Evolutionary conservation across 495 filamentous ascomycete species (phyloP).

Genomic region (Lophiostoma macrostomum): DNA sequence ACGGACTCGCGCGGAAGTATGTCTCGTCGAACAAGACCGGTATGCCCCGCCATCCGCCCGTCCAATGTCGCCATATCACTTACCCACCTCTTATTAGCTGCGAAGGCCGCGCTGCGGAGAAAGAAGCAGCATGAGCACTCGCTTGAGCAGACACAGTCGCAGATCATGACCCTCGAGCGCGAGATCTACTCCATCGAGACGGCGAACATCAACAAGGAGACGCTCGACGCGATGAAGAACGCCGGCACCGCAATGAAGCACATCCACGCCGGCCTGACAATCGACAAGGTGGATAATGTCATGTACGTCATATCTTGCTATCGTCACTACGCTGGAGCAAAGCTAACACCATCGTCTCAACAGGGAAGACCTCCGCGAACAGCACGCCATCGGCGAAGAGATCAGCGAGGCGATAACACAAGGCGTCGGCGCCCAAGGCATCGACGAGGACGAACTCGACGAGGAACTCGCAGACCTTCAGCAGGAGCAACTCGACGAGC

Average conservation of each 20-base stretch:
- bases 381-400: conserved; percentile 88
- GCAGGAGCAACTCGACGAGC: conserved; percentile 77
- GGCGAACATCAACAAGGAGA: conserved; percentile 98
- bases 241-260: conserved; percentile 83
- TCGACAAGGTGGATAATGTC: conserved; percentile 89
- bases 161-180: conserved; percentile 88
- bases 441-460: conserved; percentile 85
- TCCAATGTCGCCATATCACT: not conserved
- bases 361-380: conserved; percentile 91
- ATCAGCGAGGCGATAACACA: conserved; percentile 80
- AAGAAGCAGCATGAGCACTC: conserved; percentile 93
- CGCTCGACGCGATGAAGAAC: conserved; percentile 87
- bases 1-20: conserved; percentile 84
- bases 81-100: conserved; percentile 54
- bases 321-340: too few species aligned
- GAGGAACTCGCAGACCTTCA: conserved; percentile 79
- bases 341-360: conserved; percentile 5
- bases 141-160: conserved; percentile 81
- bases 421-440: conserved; percentile 62
- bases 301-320: conserved; percentile 70
- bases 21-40: conserved; percentile 86
- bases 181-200: conserved; percentile 97
- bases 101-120: conserved; percentile 84
- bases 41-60: conserved; percentile 44
- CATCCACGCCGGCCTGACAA: conserved; percentile 85